A percentile compares a stretch with the other conserved stretches of the same genome.
Evolutionary conservation across 2,329 filamentous ascomycete species (phyloP).

Genomic region (Drechmeria coniospora): DNA sequence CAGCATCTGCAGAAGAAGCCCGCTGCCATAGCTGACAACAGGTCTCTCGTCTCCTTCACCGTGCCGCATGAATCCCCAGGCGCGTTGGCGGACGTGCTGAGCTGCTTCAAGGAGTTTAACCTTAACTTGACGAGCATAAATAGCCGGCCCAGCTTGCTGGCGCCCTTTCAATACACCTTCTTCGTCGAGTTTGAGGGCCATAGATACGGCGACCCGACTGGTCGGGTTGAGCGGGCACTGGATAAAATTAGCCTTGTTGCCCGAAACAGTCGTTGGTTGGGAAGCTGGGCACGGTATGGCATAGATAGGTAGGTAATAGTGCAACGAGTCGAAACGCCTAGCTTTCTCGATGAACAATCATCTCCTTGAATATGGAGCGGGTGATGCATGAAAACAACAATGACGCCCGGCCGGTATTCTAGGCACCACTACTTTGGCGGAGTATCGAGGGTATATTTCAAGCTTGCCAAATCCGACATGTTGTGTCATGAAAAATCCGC

Average conservation of each 20-base stretch:
- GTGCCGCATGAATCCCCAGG: constrained; percentile 64
- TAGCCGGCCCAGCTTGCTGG: constrained; percentile 59
- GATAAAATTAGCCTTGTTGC: constrained; percentile 40
- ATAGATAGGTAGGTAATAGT: no score
- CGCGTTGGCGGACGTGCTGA: constrained; percentile 66
- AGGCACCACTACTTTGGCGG: no score
- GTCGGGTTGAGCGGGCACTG: constrained; percentile 45
- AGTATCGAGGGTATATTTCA: no score
- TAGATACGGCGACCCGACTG: constrained; percentile 31
- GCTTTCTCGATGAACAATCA: no score
- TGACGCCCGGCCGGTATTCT: no score
- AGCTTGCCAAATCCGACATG: no score
- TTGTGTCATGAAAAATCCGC: no score
- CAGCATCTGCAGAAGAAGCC: constrained; percentile 12
- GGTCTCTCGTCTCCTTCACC: constrained; percentile 72
- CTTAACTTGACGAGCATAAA: constrained; percentile 87
- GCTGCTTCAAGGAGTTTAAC: constrained; percentile 56
- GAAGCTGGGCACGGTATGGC: constrained; percentile 46
- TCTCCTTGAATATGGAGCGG: no score
- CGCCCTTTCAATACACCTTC: constrained; percentile 84
- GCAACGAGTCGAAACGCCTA: no score
- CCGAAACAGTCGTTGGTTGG: constrained; percentile 51
- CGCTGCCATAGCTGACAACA: constrained; percentile 24
- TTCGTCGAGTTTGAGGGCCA: constrained; percentile 77
- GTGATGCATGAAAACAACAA: no score